Conservation (phyloP, 2,329 filamentous ascomycete species). For the Ophiostoma quercus region DNA sequence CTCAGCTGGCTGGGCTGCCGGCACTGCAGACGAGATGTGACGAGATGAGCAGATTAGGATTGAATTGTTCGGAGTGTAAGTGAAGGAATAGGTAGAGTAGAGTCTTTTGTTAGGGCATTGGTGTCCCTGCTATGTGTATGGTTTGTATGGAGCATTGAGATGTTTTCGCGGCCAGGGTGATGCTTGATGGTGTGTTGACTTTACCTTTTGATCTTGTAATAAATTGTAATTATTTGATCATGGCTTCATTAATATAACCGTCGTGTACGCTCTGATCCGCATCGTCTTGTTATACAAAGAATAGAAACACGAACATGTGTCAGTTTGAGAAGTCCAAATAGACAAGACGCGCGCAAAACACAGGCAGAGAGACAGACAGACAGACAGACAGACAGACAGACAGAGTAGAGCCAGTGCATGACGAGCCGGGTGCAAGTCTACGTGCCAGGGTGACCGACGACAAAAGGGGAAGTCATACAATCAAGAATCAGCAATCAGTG, state of each 20-base stretch:
- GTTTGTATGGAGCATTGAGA: too few relatives aligned
- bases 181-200: too few relatives aligned
- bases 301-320: not conserved
- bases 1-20: not conserved
- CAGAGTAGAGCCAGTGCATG: not conserved
- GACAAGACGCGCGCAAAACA: not conserved
- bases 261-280: not conserved
- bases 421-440: not conserved
- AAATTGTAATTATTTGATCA: too few relatives aligned
- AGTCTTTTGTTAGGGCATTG: too few relatives aligned
- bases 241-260: not conserved
- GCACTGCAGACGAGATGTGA: conserved; percentile 4
- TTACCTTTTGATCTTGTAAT: too few relatives aligned
- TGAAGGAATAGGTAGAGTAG: too few relatives aligned
- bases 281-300: not conserved
- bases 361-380: not conserved
- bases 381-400: not conserved
- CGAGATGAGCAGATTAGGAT: not conserved
- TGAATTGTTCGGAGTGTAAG: too few relatives aligned
- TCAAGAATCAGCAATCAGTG: not conserved
- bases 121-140: too few relatives aligned
- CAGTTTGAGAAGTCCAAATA: not conserved
- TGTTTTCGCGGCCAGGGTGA: too few relatives aligned
- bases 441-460: not conserved
- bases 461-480: not conserved